Evolutionary conservation across 140 eudicot species (phyloP), one percentile per base, ranked within the genome.

Genomic region (Senecio squalidus): DNA sequence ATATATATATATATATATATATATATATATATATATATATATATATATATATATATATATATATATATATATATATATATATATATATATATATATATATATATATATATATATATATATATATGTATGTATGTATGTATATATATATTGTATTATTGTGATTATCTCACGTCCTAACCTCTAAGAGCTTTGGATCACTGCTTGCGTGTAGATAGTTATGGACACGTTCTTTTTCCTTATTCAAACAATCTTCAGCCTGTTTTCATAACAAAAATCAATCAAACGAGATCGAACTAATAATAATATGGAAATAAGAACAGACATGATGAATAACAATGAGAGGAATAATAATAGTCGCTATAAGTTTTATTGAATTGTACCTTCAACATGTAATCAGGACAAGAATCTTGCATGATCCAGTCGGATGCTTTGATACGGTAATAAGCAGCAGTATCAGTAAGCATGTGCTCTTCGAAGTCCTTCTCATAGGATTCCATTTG

Each of bases 181-280:
- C 91, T 69, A 84, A 46, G 48, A 88, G 91, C 77, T 81, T 88
- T 26, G 58, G 69, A 54, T 85, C 95, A 75, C 82, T 89, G 78
- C 86, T 89, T 0, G 76, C 50, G 52, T 89, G 95, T 63, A 89
- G 53, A 80, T 89, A 89, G 57, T 81, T 75, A 36, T 68, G 53
- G 3, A 84, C 97, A 56, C 95, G 66, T 3, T 89, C 95, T 67
- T 77, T 82, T 68, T 89, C 97, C 70, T 75, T 82, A 38, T 58
- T 84, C 68, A 89, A 80, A 61, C 85, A 89, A 23, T 89, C 97
- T 53, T 89, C 97, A 2, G 84, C 84, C 96, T 84, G 68, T 47
- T 34, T 55, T 55, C 53, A 74, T 21, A 21, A 21, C 4, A 5
- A 15, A 46, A 39, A 22, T 36, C 21, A 3, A 15, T 28, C 44